Percentiles rank a stretch among this genome's conserved stretches.
phyloP scores from a whole-genome alignment of 306 rosid species.

The Heteromeles arbutifolia region DNA sequence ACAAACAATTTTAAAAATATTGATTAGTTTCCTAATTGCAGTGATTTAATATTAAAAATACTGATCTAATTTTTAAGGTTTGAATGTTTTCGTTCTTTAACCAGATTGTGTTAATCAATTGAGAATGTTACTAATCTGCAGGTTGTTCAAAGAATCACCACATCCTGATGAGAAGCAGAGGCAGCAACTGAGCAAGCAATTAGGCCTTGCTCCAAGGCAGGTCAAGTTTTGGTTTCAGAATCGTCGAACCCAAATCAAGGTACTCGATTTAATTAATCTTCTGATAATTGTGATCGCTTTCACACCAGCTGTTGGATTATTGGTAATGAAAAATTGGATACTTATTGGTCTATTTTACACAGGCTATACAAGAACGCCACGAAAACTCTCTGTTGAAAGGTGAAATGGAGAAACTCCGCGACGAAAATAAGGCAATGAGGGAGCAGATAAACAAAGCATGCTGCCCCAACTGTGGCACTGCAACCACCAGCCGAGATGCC shows the following conservation, averaged over 20 bases:
- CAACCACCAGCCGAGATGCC: constrained; percentile 49
- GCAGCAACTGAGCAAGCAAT: constrained; percentile 83
- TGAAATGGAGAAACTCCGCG: constrained; percentile 81
- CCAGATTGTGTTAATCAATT: neutral
- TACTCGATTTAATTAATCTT: neutral
- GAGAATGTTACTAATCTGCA: constrained; percentile 15
- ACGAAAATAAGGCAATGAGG: constrained; percentile 66
- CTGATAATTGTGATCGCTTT: neutral
- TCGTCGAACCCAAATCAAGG: constrained; percentile 99
- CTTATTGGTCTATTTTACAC: neutral
- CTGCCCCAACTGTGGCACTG: constrained; percentile 84
- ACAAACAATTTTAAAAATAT: neutral
- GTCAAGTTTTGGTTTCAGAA: constrained; percentile 99
- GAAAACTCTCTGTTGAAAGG: constrained; percentile 78
- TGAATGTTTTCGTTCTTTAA: neutral
- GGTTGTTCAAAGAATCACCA: constrained; percentile 94
- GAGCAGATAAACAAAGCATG: constrained; percentile 64
- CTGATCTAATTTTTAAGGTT: too few species aligned
- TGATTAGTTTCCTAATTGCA: neutral
- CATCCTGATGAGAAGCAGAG: constrained; percentile 99
- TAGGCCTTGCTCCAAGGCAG: constrained; percentile 93
- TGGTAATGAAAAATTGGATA: neutral
- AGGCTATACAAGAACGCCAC: constrained; percentile 98
- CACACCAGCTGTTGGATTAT: neutral
- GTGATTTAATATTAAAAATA: neutral